Evolutionary conservation across 345 rosid species (phyloP).

Genomic region (Brassica incana): DNA sequence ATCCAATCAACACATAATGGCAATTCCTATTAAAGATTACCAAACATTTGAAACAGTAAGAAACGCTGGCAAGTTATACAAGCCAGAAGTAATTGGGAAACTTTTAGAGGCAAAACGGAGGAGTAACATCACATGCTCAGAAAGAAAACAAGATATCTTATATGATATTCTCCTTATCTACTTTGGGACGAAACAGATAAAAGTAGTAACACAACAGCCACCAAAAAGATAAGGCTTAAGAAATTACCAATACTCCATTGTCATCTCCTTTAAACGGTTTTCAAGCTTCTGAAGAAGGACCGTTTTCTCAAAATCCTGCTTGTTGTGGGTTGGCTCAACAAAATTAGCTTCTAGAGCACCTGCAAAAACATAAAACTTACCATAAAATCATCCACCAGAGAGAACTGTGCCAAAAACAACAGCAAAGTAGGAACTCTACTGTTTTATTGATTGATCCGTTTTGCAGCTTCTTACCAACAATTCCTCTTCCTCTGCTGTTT

Average conservation of each 20-base stretch:
- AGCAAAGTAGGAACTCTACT: slow-evolving; percentile 4
- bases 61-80: slow-evolving; percentile 12
- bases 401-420: background rate
- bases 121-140: background rate
- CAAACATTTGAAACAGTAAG: slow-evolving; percentile 23
- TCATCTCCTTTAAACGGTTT: slow-evolving; percentile 89
- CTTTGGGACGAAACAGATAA: background rate
- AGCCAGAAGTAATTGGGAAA: slow-evolving; percentile 15
- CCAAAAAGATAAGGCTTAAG: slow-evolving; percentile 3
- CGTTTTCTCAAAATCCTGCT: slow-evolving; percentile 97
- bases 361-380: slow-evolving; percentile 37
- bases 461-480: slow-evolving; percentile 73
- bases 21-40: slow-evolving; percentile 56
- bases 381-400: slow-evolving; percentile 5
- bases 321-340: slow-evolving; percentile 91
- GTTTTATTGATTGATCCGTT: slow-evolving; percentile 15
- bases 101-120: slow-evolving; percentile 9
- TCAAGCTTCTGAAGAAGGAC: slow-evolving; percentile 93
- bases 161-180: slow-evolving; percentile 22
- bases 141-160: slow-evolving; percentile 18
- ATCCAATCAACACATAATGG: slow-evolving; percentile 81
- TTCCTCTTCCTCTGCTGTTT: slow-evolving; percentile 73
- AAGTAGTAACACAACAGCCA: background rate
- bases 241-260: slow-evolving; percentile 80
- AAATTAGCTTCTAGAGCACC: slow-evolving; percentile 94